Evolutionary conservation across 1,139 yeast genomes (phyloP), one percentile per base, ranked within the genome.

Genomic region (Scheffersomyces lignicola): DNA sequence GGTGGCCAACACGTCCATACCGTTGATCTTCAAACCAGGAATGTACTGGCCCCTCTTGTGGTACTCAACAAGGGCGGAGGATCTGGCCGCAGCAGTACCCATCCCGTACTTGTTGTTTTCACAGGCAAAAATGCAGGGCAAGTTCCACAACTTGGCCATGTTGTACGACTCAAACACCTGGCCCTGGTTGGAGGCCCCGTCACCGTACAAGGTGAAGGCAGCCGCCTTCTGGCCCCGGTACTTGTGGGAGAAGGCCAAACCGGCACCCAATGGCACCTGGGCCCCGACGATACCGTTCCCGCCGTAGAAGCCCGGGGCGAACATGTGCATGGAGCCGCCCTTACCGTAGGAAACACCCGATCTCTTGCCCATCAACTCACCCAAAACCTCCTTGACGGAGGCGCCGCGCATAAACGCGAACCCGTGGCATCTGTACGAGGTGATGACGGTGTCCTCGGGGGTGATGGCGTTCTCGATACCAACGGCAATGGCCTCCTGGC

Each of bases 221-320:
- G 94, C 89, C 52, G 81, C 82, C 48, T 76, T 76, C 56, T 88
- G 89, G 54, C 80, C 81, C 62, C 79, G 78, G 75, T 94, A 92
- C 73, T 89, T 89, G 73, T 92, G 97, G 48, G 97, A 95, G 69
- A 90, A 92, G 9, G 97, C 95, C 49, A 92, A 76, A 52, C 98
- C 98, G 38, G 97, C 87, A 60, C 98, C 98, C 55, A 92, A 78
- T 47, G 98, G 96, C 40, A 92, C 97, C 72, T 92, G 98, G 37
- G 97, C 98, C 62, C 98, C 98, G 37, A 92, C 98, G 65, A 92
- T 92, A 74, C 98, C 98, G 70, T 92, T 92, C 69, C 98, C 98
- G 61, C 98, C 98, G 67, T 84, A 92, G 75, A 92, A 92, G 43
- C 94, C 92, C 32, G 83, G 82, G 37, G 95, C 87, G 64, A 84